These are phyloP conservation scores for Biscogniauxia marginata DNA, from an alignment of 2,329 filamentous ascomycete species.

Conservation along the genomic window DNA sequence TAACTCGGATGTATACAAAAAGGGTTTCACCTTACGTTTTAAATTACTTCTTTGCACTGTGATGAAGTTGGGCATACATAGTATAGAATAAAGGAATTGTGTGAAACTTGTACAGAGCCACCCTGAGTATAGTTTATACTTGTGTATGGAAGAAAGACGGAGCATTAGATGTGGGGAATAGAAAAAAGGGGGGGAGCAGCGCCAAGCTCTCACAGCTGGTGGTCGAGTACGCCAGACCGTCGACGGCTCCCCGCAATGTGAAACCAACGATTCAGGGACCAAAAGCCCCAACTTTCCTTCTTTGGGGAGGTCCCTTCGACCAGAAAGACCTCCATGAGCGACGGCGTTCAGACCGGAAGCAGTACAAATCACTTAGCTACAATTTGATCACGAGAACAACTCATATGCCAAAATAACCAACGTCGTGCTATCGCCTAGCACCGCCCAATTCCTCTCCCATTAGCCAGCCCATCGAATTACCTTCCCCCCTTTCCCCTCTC, in stretches of 20 bases:
- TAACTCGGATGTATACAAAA: background rate
- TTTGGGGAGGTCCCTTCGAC: background rate
- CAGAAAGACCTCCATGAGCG: background rate
- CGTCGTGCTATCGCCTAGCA: too few relatives aligned
- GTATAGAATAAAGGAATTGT: background rate
- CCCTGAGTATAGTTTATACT: background rate
- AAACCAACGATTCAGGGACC: background rate
- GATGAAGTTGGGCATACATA: background rate
- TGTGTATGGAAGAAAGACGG: too few relatives aligned
- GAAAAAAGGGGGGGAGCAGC: background rate
- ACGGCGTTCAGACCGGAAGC: too few relatives aligned
- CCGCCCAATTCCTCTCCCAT: too few relatives aligned
- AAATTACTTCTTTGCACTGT: background rate
- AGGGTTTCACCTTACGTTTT: background rate
- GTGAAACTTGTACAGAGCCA: background rate
- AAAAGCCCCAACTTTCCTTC: background rate
- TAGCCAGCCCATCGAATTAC: too few relatives aligned
- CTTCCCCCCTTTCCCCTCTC: too few relatives aligned
- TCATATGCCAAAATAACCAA: too few relatives aligned
- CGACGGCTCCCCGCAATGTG: background rate
- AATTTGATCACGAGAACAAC: too few relatives aligned
- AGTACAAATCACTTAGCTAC: too few relatives aligned
- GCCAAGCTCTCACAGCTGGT: background rate
- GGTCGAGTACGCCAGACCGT: background rate
- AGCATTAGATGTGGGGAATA: background rate